Percentiles rank a stretch among this genome's conserved stretches.
phyloP scores from a whole-genome alignment of 2,329 filamentous ascomycete species.

The Aspergillus terreus region DNA sequence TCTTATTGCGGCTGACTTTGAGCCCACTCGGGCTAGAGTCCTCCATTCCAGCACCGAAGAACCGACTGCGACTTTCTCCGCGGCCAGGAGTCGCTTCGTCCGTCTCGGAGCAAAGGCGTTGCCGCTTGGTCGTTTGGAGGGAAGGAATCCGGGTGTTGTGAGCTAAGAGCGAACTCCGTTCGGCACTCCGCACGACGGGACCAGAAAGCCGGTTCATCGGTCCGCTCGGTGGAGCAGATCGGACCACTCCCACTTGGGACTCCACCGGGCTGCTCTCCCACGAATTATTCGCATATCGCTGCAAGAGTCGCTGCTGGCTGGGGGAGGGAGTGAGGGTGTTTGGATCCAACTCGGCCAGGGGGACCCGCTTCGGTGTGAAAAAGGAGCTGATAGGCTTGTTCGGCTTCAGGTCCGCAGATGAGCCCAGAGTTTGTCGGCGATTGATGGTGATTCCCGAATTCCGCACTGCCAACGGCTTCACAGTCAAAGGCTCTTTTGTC shows the following conservation, averaged over 20 bases:
- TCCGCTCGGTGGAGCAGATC: constrained; percentile 33
- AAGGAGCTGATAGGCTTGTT: constrained; percentile 60
- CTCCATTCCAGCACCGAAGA: constrained; percentile 38
- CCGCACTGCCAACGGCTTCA: constrained; percentile 32
- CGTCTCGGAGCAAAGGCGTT: constrained; percentile 49
- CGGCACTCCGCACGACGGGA: constrained; percentile 38
- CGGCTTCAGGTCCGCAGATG: constrained; percentile 55
- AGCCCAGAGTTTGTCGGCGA: constrained; percentile 39
- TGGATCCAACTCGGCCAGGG: constrained; percentile 64
- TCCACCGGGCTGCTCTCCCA: constrained; percentile 54
- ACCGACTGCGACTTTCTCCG: constrained; percentile 42
- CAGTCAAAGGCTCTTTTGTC: constrained; percentile 64
- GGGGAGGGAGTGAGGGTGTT: constrained; percentile 66
- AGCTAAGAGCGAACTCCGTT: constrained; percentile 38
- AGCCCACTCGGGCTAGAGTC: constrained; percentile 39
- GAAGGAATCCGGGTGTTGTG: constrained; percentile 38
- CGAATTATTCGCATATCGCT: constrained; percentile 50
- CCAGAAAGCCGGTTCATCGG: constrained; percentile 39
- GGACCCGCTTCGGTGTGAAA: constrained; percentile 61
- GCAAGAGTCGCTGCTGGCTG: constrained; percentile 58
- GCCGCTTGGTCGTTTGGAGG: constrained; percentile 48
- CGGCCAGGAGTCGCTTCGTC: constrained; percentile 31
- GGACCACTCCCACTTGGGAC: constrained; percentile 30
- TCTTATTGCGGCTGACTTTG: constrained; percentile 35
- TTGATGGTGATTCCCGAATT: constrained; percentile 33